phyloP scores from a whole-genome alignment of 352 stramenopile species.

The Globisporangium canariense region DNA sequence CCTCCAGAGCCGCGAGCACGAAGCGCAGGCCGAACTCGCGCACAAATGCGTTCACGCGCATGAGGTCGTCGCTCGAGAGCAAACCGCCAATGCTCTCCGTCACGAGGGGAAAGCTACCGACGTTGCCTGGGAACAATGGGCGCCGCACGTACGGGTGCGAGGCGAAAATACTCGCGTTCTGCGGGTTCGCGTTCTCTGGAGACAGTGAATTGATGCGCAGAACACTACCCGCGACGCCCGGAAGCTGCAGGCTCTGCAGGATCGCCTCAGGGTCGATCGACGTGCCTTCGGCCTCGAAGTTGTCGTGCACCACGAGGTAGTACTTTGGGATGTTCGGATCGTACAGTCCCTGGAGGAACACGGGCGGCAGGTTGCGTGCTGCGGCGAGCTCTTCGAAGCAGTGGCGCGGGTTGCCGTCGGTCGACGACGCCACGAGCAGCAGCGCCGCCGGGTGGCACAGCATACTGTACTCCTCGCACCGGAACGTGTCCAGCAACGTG shows the following conservation, averaged over 20 bases:
- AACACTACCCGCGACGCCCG: constrained; percentile 42
- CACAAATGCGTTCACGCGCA: constrained; percentile 63
- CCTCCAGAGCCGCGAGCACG: constrained; percentile 77
- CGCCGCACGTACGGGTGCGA: constrained; percentile 64
- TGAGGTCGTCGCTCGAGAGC: constrained; percentile 69
- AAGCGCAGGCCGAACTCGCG: constrained; percentile 74
- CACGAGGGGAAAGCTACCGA: constrained; percentile 30
- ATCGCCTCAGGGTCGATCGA: constrained; percentile 79
- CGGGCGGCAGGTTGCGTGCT: constrained; percentile 40
- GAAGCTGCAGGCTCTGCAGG: constrained; percentile 63
- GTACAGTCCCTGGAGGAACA: constrained; percentile 77
- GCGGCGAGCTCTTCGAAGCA: constrained; percentile 66
- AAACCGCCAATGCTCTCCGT: constrained; percentile 33
- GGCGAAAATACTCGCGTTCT: constrained; percentile 36
- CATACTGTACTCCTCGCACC: constrained; percentile 78
- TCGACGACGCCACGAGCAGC: constrained; percentile 79
- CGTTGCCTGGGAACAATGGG: constrained; percentile 36
- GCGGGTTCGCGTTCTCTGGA: constrained; percentile 25
- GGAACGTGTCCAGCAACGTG: constrained; percentile 78
- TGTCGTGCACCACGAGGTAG: constrained; percentile 88
- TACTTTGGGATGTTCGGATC: constrained; percentile 80
- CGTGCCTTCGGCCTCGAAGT: constrained; percentile 69
- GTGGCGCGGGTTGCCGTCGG: constrained; percentile 72
- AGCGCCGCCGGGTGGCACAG: constrained; percentile 71
- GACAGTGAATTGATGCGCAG: constrained; percentile 68